Evolutionary conservation across 495 filamentous ascomycete species (phyloP), one percentile per base, ranked within the genome.

Genomic region (Monascus purpureus): DNA sequence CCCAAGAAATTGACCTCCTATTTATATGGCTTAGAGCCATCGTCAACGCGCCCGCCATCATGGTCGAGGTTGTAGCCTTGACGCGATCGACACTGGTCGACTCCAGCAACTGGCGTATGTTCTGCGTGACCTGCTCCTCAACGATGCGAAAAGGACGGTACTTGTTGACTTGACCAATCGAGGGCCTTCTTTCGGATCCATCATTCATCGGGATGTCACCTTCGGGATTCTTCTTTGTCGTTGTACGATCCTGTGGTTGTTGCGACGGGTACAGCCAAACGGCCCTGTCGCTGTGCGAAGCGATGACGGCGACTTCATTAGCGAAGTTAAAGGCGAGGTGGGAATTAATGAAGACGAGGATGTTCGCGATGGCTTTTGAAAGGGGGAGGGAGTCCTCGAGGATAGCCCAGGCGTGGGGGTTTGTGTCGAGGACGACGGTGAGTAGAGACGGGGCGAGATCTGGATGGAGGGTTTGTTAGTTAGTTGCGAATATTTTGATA

Each of bases 341-440:
- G 36, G 86, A 82, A 50, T 97, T 94, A 53, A 95, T 76, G 61
- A 95, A 95, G 63, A 96, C 77, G 47, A 94, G 78, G 39, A 96
- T 70, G 61, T 84, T 90, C 31, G 92, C 77, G 35, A 97, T 64
- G 33, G 81, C 84, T 43, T 79, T 78, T 32, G 80, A 75, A 38
- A 96, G 69, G 18, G 90, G 72, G n/a, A 97, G 79, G 3, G 70
- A 73, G 37, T 74, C 54, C 40, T 72, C 55, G 36, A 96, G 70
- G 29, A 80, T 65, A 3, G 81, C 74, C 90, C 90, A 97, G 50
- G 90, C 85, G 43, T 80, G 81, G 1, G 90, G 92, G 49, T 96
- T 96, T 25, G 90, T 94, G 61, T 97, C 90, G 61, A 97, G 68
- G 54, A 97, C 71, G 47, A 97, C 75, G 37, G 82, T 80, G 31